Evolutionary conservation across 768 basidiomycete species (phyloP).

Genomic region (Tulasnella calospora): DNA sequence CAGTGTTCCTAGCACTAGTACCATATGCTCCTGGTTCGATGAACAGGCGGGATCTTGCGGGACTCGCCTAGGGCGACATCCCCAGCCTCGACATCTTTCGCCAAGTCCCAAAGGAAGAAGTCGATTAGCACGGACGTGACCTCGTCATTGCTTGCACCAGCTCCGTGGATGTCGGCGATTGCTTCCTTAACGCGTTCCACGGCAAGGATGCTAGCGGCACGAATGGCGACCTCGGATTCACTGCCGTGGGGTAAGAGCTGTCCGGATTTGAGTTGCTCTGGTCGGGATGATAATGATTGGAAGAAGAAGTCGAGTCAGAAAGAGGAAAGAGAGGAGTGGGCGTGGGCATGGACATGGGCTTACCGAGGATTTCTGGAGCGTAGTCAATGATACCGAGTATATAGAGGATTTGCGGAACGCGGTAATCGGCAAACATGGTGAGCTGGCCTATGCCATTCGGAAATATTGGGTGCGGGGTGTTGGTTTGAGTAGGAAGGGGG

Average conservation of each 20-base stretch:
- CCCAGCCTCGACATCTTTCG: constrained; percentile 53
- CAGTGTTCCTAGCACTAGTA: constrained; percentile 45
- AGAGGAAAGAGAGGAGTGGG: background rate
- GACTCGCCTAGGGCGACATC: constrained; percentile 44
- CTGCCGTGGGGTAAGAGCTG: constrained; percentile 51
- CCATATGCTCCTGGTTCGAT: constrained; percentile 81
- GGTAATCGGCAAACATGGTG: constrained; percentile 91
- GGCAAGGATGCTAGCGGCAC: constrained; percentile 72
- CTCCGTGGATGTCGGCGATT: constrained; percentile 39
- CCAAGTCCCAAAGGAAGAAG: constrained; percentile 84
- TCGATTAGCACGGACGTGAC: constrained; percentile 80
- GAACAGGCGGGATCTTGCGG: constrained; percentile 60
- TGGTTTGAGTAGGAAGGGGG: constrained; percentile 44
- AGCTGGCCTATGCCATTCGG: constrained; percentile 62
- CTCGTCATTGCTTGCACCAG: constrained; percentile 29
- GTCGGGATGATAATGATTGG: background rate
- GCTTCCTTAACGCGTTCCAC: constrained; percentile 68
- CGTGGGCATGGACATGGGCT: background rate
- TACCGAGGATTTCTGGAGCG: constrained; percentile 48
- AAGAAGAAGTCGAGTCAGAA: background rate
- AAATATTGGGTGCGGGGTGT: constrained; percentile 63
- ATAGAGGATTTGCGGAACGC: constrained; percentile 79
- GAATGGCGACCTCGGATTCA: constrained; percentile 68
- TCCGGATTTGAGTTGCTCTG: constrained; percentile 44
- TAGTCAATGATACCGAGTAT: constrained; percentile 74